Evolutionary conservation across 192 early-diverging fungal species (phyloP), one percentile per base, ranked within the genome.

Genomic region (Coemansia sp.): DNA sequence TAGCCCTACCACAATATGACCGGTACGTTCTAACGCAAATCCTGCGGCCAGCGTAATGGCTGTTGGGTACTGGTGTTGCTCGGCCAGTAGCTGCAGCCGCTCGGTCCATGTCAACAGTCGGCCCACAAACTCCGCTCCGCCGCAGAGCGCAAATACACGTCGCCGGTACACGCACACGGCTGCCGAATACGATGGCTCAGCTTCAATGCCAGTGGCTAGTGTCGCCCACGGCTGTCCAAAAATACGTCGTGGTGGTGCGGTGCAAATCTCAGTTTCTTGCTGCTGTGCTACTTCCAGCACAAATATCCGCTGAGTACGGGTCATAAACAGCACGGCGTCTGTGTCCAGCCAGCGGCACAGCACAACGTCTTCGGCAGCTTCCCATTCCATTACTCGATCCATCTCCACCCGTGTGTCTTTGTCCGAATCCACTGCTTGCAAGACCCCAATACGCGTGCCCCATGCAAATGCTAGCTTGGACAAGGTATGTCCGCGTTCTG

Each of bases 271-370:
- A 0, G 72, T 68, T 21, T 69, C 69, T 20, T 68, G 76, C 31
- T 38, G 20, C 37, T 61, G 61, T 16, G 40, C 44, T 5, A 44
- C 51, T 38, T 79, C 76, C 31, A 72, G 51, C n/a, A 69, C 76
- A 68, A 78, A 79, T 11, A 79, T 47, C 5, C 55, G 65, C 55
- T 79, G 76, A 51, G 62, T 72, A 23, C 41, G 68, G 6, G 76
- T 72, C 68, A 79, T 71, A 37, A 63, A 72, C 13, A 79, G 18
- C 16, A 79, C 28, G 8, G 43, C 41, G 5, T 57, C 62, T 16
- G 61, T n/a, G 6, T 72, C 70, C 11, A 79, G 57, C 70, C 70
- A 79, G n/a, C 66, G 70, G 39, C 68, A 79, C 14, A 59, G 49
- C 16, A 68, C 76, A 23, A 79, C 70, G 21, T 79, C 76, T 18